Evolutionary conservation across 495 filamentous ascomycete genomes (phyloP), one percentile per base, ranked within the genome.

Genomic region (Daldinia vernicosa): DNA sequence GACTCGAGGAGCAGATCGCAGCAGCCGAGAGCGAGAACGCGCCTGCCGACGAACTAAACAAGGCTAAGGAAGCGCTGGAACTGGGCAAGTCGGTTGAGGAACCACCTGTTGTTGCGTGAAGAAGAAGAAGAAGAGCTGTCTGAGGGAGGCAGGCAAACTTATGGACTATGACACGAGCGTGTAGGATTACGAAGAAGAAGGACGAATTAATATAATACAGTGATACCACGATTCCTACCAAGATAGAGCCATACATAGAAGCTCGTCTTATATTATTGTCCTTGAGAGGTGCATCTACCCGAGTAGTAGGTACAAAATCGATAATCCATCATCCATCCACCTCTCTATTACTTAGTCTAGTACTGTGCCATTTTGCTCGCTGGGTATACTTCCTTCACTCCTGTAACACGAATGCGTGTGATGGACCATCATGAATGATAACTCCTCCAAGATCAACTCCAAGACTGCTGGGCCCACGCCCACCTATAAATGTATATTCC

Each of bases 1-100:
- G 87, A 60, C 83, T 98, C 51, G 87, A 95, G 78, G 81, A 88
- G 66, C 78, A 82, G 71, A 79, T 84, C 71, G 81, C 83, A 28
- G 71, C 80, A 4, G 84, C 84, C 50, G 86, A 88, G 74, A 86
- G 85, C n/a, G 84, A 83, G 63, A 87, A 86, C 11, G 86, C 83
- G 17, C 80, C 84, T 4, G 87, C 87, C 67, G 89, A 86, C 30
- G 89, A 91, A 68, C 78, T 93, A 60, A 80, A 78, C 27, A 84
- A 88, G 74, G 91, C 89, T 4, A 88, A 86, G 69, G 83, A 86
- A 60, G 74, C 81, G 22, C 68, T 85, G 43, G 78, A 77, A 61
- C 66, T 78, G 9, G 84, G 79, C 26, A 77, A 81, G 65, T 80
- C 80, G 51, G 57, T 82, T 39, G 75, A 75, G 11, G 70, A 75